Conservation (phyloP, 192 early-diverging fungal species). For the Coemansia asiatica region DNA sequence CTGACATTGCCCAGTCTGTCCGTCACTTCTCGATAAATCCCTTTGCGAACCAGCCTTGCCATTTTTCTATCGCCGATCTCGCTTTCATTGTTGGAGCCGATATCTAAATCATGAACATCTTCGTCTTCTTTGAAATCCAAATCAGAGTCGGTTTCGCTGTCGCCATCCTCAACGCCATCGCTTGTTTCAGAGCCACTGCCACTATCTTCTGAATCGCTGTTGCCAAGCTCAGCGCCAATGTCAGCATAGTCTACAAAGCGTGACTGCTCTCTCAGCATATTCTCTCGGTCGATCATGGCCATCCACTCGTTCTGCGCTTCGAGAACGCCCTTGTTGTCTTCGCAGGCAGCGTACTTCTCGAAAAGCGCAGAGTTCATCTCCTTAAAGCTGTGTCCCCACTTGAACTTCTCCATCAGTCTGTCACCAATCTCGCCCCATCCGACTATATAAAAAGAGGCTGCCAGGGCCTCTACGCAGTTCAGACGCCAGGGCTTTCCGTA, state of each 20-base stretch:
- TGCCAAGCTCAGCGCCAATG: constrained; percentile 17
- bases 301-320: constrained; percentile 80
- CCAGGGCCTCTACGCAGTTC: constrained; percentile 97
- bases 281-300: constrained; percentile 68
- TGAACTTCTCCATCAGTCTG: constrained; percentile 81
- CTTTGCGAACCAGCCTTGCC: constrained; percentile 41
- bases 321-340: constrained; percentile 70
- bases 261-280: constrained; percentile 45
- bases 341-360: constrained; percentile 73
- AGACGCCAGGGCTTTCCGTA: constrained; percentile 95
- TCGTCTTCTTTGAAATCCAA: background rate
- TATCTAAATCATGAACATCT: background rate
- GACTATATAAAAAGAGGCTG: constrained; percentile 88
- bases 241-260: constrained; percentile 28
- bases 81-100: background rate
- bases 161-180: constrained; percentile 15
- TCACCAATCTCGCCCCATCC: constrained; percentile 75
- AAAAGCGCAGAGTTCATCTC: constrained; percentile 86
- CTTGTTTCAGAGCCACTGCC: constrained; percentile 12
- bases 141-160: constrained; percentile 7
- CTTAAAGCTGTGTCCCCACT: constrained; percentile 92
- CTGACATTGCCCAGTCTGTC: constrained; percentile 46
- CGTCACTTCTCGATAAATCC: constrained; percentile 26
- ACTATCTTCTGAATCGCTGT: constrained; percentile 1
- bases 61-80: constrained; percentile 31